Percentiles rank a stretch among this genome's conserved stretches.
Evolutionary conservation across 768 basidiomycete genomes (phyloP).

Genomic region (Holtermannia corniformis): DNA sequence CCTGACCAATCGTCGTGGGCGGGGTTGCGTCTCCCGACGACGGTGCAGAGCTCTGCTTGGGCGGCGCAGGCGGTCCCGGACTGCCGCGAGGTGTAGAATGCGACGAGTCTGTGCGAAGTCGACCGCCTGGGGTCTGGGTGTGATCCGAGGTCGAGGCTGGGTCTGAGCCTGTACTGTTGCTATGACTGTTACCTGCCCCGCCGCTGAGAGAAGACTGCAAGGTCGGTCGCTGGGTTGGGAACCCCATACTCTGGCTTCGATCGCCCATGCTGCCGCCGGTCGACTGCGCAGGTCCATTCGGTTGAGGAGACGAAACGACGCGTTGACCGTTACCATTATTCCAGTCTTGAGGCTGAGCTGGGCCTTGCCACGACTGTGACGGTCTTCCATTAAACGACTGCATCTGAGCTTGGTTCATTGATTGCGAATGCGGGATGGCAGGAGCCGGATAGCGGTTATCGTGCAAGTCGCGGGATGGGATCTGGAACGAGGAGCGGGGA

Average conservation of each 20-base stretch:
- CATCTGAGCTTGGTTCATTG: neutral
- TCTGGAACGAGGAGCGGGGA: neutral
- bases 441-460: neutral
- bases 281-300: neutral
- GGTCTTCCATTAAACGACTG: neutral
- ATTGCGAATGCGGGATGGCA: neutral
- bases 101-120: neutral
- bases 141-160: neutral
- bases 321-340: no score
- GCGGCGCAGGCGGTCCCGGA: neutral
- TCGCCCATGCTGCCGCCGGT: neutral
- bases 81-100: neutral
- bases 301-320: neutral
- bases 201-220: neutral
- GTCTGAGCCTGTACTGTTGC: neutral
- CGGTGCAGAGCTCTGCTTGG: neutral
- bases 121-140: neutral
- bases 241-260: neutral
- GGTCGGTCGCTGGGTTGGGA: neutral
- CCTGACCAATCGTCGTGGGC: neutral
- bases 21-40: neutral
- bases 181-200: neutral
- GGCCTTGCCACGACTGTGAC: neutral
- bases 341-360: neutral
- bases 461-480: neutral